Base-by-base conservation (phyloP, 2,329 filamentous ascomycete genomes). In the Talaromyces sp. region DNA sequence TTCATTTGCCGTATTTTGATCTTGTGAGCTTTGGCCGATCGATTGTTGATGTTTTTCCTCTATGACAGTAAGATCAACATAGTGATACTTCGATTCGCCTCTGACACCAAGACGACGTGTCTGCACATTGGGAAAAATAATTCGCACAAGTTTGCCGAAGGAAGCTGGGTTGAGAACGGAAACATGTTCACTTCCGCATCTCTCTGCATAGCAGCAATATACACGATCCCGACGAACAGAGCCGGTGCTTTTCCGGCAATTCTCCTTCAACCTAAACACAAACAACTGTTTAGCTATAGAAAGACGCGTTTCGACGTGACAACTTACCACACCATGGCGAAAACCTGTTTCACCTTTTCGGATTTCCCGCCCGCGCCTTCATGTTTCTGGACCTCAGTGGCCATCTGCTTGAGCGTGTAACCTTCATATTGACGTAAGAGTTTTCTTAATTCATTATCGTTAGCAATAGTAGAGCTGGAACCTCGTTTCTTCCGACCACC, bases 41-140 rank as follows among this genome's bases (percentile, higher is more conserved):
- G 68, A 73, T 58, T 77, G 76, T 65, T 78, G 75, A 62, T 78
- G 76, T 65, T 80, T 79, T 67, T 80, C 78, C 65, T 81, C 79
- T 31, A 80, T 78, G 51, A 83, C 77, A 1, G 80, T 80, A 65
- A 83, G 72, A 68, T 83, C 81, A 58, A 83, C 81, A 67, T 99
- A 99, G 78, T 99, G 95, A 77, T 99, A 99, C 76, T 99, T 99
- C 15, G 95, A 99, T 80, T 98, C 94, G 69, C 95, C 95, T 62
- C 95, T 88, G 56, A 98, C 93, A 68, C 95, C 95, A 13, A 99
- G 84, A 69, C 95, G 87, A 66, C 95, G 86, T 36, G 95, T 99
- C 79, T 96, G 94, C 25, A 99, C 89, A 49, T 93, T 94, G 0
- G 95, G 94, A 72, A 98, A 99, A 61, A 99, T 90, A 45, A 99